These are phyloP conservation scores for Rhamnella rubrinervis DNA, from an alignment of 331 rosid species.

Conservation along the genomic window DNA sequence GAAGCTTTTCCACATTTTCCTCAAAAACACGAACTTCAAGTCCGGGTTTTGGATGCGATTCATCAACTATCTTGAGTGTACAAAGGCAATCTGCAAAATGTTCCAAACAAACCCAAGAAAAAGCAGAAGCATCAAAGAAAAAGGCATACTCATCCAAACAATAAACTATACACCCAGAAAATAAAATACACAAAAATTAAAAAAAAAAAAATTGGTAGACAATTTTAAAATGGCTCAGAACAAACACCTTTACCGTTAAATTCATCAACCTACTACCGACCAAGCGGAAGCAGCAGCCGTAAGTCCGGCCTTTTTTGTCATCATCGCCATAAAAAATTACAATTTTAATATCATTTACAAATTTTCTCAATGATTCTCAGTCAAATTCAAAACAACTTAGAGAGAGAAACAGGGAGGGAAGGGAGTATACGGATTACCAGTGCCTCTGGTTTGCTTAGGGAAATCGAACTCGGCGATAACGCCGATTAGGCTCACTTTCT, in stretches of 20 bases:
- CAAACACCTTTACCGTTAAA: conserved; percentile 49
- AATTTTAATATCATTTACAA: neutral
- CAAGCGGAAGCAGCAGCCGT: conserved; percentile 74
- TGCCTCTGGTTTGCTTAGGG: conserved; percentile 44
- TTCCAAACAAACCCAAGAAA: conserved; percentile 6
- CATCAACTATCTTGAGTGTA: conserved; percentile 55
- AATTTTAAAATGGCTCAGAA: conserved; percentile 50
- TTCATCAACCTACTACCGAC: conserved; percentile 79
- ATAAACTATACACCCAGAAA: neutral
- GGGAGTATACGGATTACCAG: conserved; percentile 29
- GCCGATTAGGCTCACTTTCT: conserved; percentile 42
- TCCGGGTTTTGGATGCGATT: conserved; percentile 34
- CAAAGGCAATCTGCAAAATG: conserved; percentile 54
- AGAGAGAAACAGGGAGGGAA: neutral
- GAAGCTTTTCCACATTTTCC: conserved; percentile 40
- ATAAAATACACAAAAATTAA: neutral
- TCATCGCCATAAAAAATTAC: conserved; percentile 51
- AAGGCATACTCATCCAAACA: neutral
- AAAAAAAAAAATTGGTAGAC: neutral
- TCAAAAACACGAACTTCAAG: conserved; percentile 52
- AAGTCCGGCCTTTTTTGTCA: conserved; percentile 84
- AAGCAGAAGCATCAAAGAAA: conserved; percentile 3
- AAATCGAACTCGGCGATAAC: conserved; percentile 40
- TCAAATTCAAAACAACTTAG: neutral
- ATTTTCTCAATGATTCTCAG: neutral